These are phyloP conservation scores for Sporothrix protearum DNA, from an alignment of 2,329 filamentous ascomycete species.

Conservation along the genomic window DNA sequence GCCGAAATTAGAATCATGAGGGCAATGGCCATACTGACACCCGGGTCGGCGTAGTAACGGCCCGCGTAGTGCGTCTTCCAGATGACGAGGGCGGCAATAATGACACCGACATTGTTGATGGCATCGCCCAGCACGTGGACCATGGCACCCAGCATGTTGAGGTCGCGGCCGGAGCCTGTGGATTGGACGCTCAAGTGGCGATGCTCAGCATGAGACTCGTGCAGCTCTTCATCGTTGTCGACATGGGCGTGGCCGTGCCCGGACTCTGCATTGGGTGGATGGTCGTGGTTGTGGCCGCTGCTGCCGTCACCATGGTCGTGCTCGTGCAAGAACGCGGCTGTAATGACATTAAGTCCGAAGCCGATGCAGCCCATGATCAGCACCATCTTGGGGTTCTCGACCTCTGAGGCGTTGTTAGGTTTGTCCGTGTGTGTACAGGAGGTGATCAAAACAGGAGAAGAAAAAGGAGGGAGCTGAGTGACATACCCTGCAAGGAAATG, in stretches of 20 bases:
- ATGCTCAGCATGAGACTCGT: slow-evolving; percentile 47
- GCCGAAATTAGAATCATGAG: slow-evolving; percentile 68
- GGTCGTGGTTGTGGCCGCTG: slow-evolving; percentile 29
- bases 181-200: slow-evolving; percentile 41
- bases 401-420: slow-evolving; percentile 34
- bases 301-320: slow-evolving; percentile 33
- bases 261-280: slow-evolving; percentile 12
- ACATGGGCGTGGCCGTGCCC: slow-evolving; percentile 30
- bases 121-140: slow-evolving; percentile 70
- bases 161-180: slow-evolving; percentile 48
- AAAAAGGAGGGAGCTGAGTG: background rate
- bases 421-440: background rate
- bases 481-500: slow-evolving; percentile 51
- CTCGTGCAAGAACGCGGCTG: slow-evolving; percentile 59
- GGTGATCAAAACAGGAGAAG: background rate
- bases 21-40: slow-evolving; percentile 64
- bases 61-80: slow-evolving; percentile 58
- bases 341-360: slow-evolving; percentile 63
- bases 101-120: slow-evolving; percentile 73
- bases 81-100: slow-evolving; percentile 64
- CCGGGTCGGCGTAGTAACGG: slow-evolving; percentile 70
- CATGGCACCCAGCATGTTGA: slow-evolving; percentile 69
- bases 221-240: slow-evolving; percentile 9
- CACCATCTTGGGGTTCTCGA: slow-evolving; percentile 63
- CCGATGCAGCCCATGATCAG: slow-evolving; percentile 68